Percentiles rank a stretch among this genome's conserved stretches.
Conservation (phyloP, 2,329 filamentous ascomycete genomes). For the Botrytis deweyae region DNA sequence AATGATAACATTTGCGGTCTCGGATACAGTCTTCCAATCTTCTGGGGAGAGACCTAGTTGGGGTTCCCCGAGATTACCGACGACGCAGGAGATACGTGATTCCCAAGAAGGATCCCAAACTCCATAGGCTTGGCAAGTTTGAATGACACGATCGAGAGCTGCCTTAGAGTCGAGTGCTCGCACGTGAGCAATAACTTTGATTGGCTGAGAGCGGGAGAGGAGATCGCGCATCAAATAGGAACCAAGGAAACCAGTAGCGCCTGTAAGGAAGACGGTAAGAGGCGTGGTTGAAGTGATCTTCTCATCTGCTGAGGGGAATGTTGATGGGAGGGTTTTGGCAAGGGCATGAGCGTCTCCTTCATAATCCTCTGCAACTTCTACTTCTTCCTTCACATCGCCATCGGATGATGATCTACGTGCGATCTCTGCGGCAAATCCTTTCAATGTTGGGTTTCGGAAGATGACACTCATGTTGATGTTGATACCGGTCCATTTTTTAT, state of each 20-base stretch:
- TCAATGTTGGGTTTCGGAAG: slow-evolving; percentile 64
- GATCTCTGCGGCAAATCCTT: slow-evolving; percentile 51
- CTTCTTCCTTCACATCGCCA: slow-evolving; percentile 37
- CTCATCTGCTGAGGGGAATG: slow-evolving; percentile 41
- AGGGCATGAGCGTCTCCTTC: slow-evolving; percentile 45
- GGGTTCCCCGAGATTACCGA: slow-evolving; percentile 72
- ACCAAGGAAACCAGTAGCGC: slow-evolving; percentile 87
- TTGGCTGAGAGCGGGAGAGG: slow-evolving; percentile 56
- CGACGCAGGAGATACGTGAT: slow-evolving; percentile 62
- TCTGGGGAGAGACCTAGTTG: slow-evolving; percentile 68
- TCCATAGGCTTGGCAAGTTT: slow-evolving; percentile 72
- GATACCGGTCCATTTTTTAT: slow-evolving; percentile 58
- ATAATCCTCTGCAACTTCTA: slow-evolving; percentile 49
- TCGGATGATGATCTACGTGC: slow-evolving; percentile 43
- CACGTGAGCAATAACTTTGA: slow-evolving; percentile 72
- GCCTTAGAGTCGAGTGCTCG: slow-evolving; percentile 62
- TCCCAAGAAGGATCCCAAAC: slow-evolving; percentile 74
- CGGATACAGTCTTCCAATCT: slow-evolving; percentile 63
- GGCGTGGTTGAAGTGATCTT: slow-evolving; percentile 38
- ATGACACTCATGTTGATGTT: slow-evolving; percentile 70
- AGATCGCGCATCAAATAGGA: slow-evolving; percentile 76
- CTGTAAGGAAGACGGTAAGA: slow-evolving; percentile 75
- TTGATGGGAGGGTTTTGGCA: slow-evolving; percentile 42
- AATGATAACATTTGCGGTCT: slow-evolving; percentile 69
- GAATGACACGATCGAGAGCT: slow-evolving; percentile 63